Percentiles rank a stretch among this genome's conserved stretches.
Evolutionary conservation across 2,329 filamentous ascomycete genomes (phyloP).

Genomic region (Penicillium glabrum): DNA sequence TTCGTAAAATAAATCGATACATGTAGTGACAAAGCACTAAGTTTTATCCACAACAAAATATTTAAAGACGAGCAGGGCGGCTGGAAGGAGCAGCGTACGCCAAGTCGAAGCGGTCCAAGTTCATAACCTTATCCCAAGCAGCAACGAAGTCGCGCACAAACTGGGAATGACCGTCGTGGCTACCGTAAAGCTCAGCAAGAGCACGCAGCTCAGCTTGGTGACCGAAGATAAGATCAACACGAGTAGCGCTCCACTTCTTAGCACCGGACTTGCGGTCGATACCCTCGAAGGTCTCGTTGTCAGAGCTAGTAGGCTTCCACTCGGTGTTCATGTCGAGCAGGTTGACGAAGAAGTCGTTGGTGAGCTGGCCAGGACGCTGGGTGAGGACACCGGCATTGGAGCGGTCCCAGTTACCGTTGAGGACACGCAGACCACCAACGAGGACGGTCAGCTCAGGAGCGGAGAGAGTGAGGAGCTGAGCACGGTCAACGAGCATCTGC

Average conservation of each 20-base stretch:
- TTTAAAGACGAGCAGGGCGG: slow-evolving; percentile 16
- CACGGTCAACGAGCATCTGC: slow-evolving; percentile 70
- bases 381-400: slow-evolving; percentile 69
- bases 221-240: slow-evolving; percentile 69
- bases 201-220: slow-evolving; percentile 73
- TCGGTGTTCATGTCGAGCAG: slow-evolving; percentile 65
- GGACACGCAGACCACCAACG: slow-evolving; percentile 68
- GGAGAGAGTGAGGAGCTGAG: slow-evolving; percentile 68
- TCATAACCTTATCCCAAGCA: slow-evolving; percentile 74
- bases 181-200: slow-evolving; percentile 68
- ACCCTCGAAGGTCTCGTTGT: slow-evolving; percentile 62
- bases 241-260: slow-evolving; percentile 69
- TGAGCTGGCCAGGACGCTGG: slow-evolving; percentile 64
- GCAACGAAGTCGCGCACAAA: slow-evolving; percentile 70
- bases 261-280: slow-evolving; percentile 63
- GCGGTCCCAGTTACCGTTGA: slow-evolving; percentile 71
- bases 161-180: slow-evolving; percentile 59
- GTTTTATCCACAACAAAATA: background rate
- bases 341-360: slow-evolving; percentile 82
- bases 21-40: background rate
- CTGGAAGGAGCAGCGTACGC: slow-evolving; percentile 10
- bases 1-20: slow-evolving; percentile 2
- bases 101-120: slow-evolving; percentile 69
- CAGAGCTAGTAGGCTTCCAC: slow-evolving; percentile 60
- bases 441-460: slow-evolving; percentile 71